These are phyloP conservation scores for Metschnikowia cubensis DNA, from an alignment of 805 yeast species.

Conservation along the genomic window DNA sequence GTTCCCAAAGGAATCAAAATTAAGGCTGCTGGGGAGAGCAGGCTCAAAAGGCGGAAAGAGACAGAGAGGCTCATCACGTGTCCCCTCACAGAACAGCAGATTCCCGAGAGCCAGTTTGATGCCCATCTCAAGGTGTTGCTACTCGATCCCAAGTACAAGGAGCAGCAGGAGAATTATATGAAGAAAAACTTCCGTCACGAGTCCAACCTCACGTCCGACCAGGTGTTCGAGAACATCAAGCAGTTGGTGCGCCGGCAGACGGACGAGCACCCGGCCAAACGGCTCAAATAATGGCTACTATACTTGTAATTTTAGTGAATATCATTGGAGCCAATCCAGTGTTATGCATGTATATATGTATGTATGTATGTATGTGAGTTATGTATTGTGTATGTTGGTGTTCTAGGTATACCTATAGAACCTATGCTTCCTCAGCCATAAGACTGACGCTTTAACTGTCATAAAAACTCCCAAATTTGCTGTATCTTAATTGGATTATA, in stretches of 20 bases:
- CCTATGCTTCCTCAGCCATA: no score
- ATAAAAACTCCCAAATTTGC: no score
- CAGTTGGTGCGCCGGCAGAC: slow-evolving; percentile 28
- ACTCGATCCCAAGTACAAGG: slow-evolving; percentile 74
- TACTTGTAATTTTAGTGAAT: no score
- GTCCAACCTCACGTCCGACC: slow-evolving; percentile 50
- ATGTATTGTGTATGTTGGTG: no score
- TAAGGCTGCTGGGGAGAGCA: slow-evolving; percentile 65
- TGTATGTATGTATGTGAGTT: no score
- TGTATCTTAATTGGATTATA: no score
- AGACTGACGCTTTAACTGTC: no score
- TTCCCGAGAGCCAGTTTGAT: slow-evolving; percentile 68
- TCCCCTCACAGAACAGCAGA: slow-evolving; percentile 70
- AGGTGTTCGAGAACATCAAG: slow-evolving; percentile 61
- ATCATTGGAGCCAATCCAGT: no score
- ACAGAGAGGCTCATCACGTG: slow-evolving; percentile 48
- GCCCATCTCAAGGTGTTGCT: slow-evolving; percentile 66
- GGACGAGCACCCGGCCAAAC: not conserved
- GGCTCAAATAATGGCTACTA: not conserved
- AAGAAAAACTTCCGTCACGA: slow-evolving; percentile 47
- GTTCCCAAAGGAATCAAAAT: slow-evolving; percentile 56
- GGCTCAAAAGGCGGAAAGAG: slow-evolving; percentile 34
- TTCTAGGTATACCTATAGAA: no score
- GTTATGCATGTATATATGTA: no score
- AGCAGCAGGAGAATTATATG: slow-evolving; percentile 61